phyloP scores from a whole-genome alignment of 2,329 filamentous ascomycete genomes.

The Trichoderma sp. region DNA sequence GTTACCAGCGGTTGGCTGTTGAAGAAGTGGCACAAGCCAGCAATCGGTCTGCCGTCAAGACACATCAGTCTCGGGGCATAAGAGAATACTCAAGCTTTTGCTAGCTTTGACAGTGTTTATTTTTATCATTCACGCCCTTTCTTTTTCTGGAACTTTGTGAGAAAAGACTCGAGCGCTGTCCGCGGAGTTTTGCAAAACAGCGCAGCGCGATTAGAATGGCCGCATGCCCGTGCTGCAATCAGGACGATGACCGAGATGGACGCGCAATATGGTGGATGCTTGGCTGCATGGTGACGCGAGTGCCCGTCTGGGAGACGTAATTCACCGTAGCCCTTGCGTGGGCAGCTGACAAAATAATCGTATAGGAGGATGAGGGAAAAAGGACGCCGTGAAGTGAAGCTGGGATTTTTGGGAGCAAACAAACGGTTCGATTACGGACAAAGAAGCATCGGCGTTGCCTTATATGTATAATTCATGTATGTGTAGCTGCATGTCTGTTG shows the following conservation, averaged over 20 bases:
- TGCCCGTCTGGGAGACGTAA: conserved; percentile 7
- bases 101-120: background rate
- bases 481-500: background rate
- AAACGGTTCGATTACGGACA: background rate
- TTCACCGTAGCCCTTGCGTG: conserved; percentile 2
- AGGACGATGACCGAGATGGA: conserved; percentile 12
- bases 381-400: too few relatives aligned
- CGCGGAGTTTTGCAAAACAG: background rate
- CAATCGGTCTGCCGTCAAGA: background rate
- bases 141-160: background rate
- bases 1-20: background rate
- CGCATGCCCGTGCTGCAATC: background rate
- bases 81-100: background rate
- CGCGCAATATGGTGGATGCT: conserved; percentile 18
- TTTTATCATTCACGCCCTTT: background rate
- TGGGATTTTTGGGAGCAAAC: background rate
- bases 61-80: background rate
- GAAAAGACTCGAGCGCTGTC: background rate
- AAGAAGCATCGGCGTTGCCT: background rate
- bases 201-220: background rate
- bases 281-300: conserved; percentile 16
- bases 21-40: background rate
- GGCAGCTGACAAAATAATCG: background rate
- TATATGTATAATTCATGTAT: background rate
- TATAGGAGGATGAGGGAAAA: background rate